Evolutionary conservation across 352 stramenopile genomes (phyloP).

Genomic region (Phytophthora megakarya): DNA sequence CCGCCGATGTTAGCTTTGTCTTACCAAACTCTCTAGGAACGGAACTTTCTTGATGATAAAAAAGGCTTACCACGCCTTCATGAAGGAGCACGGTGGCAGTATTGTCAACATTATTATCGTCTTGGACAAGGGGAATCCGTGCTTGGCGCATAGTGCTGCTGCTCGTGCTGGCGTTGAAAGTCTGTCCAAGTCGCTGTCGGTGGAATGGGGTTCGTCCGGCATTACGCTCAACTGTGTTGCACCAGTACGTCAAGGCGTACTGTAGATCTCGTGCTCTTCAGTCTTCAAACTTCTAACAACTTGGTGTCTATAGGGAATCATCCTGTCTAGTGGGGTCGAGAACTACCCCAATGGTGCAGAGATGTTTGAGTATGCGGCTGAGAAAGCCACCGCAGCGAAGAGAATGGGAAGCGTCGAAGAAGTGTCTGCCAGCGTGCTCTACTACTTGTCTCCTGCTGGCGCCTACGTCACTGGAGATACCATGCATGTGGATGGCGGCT

Average conservation of each 20-base stretch:
- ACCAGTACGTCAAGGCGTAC: slow-evolving; percentile 51
- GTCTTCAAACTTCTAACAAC: too few relatives aligned
- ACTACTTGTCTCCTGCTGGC: slow-evolving; percentile 88
- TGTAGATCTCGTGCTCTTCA: too few relatives aligned
- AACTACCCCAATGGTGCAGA: slow-evolving; percentile 89
- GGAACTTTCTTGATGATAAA: slow-evolving; percentile 94
- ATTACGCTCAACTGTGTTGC: slow-evolving; percentile 93
- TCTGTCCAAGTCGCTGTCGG: slow-evolving; percentile 91
- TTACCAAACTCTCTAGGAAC: slow-evolving; percentile 73
- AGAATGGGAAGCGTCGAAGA: slow-evolving; percentile 92
- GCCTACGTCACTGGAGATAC: slow-evolving; percentile 91
- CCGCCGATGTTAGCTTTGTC: background rate
- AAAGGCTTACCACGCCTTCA: slow-evolving; percentile 91
- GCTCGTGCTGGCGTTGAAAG: slow-evolving; percentile 92
- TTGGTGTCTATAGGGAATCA: slow-evolving; percentile 15
- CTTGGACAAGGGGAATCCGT: slow-evolving; percentile 92
- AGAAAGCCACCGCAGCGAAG: slow-evolving; percentile 77
- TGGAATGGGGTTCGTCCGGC: slow-evolving; percentile 92
- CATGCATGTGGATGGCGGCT: slow-evolving; percentile 90
- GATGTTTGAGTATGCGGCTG: slow-evolving; percentile 79
- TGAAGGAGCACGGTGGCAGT: slow-evolving; percentile 90
- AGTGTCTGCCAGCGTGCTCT: slow-evolving; percentile 84
- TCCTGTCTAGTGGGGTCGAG: slow-evolving; percentile 67
- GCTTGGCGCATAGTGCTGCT: slow-evolving; percentile 86
- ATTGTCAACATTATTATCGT: slow-evolving; percentile 96